A percentile compares a stretch with the other conserved stretches of the same genome.
Evolutionary conservation across 768 basidiomycete genomes (phyloP).

Genomic region (Amanita pseudoporphyria): DNA sequence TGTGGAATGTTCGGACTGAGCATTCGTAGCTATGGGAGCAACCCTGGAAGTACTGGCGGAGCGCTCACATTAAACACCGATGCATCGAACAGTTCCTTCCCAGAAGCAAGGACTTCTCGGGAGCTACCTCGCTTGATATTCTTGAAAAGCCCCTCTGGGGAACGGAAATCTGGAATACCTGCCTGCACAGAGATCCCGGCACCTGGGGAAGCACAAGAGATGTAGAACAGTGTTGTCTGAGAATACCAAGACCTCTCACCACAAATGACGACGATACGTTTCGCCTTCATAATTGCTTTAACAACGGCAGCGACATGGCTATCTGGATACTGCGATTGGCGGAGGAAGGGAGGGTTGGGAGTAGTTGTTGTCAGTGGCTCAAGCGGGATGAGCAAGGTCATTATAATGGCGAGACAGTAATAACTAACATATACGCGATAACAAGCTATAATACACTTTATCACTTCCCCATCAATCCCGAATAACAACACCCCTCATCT

Average conservation of each 20-base stretch:
- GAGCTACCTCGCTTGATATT: conserved; percentile 63
- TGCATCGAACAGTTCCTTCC: conserved; percentile 86
- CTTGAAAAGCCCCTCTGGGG: conserved; percentile 71
- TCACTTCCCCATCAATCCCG: neutral
- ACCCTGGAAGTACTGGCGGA: neutral
- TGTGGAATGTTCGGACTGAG: conserved; percentile 64
- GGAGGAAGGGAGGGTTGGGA: conserved; percentile 45
- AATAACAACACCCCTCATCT: conserved; percentile 22
- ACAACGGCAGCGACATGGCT: conserved; percentile 44
- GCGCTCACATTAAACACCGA: conserved; percentile 74
- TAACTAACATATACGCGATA: neutral
- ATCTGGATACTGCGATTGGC: conserved; percentile 32
- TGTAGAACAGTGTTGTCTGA: neutral
- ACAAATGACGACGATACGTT: conserved; percentile 77
- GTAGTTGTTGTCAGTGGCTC: conserved; percentile 37
- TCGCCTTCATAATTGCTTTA: conserved; percentile 68
- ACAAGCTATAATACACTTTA: neutral
- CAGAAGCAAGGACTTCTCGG: conserved; percentile 38
- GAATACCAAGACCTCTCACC: conserved; percentile 38
- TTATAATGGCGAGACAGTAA: conserved; percentile 14
- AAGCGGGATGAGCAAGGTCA: conserved; percentile 62
- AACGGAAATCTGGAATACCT: conserved; percentile 87
- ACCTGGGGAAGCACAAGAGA: conserved; percentile 31
- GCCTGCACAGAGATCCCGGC: conserved; percentile 85
- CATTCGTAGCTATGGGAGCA: neutral